Evolutionary conservation across 495 filamentous ascomycete species (phyloP).

Genomic region (Hyaloscypha finlandica): DNA sequence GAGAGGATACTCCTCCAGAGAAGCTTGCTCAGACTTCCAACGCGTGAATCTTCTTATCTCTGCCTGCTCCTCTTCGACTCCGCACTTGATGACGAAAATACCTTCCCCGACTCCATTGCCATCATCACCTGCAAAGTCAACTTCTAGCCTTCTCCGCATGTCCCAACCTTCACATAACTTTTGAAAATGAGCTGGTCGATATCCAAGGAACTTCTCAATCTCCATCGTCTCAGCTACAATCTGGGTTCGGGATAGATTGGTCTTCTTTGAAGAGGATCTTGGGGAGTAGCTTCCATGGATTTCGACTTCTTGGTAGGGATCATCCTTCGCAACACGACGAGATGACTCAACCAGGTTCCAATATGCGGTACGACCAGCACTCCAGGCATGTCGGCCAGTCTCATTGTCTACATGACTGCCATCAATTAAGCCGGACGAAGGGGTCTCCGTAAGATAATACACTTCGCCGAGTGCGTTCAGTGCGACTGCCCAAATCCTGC

Average conservation of each 20-base stretch:
- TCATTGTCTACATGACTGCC: slow-evolving; percentile 51
- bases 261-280: slow-evolving; percentile 67
- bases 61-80: slow-evolving; percentile 52
- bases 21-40: slow-evolving; percentile 32
- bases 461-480: slow-evolving; percentile 92
- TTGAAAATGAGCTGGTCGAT: slow-evolving; percentile 76
- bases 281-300: slow-evolving; percentile 69
- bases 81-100: slow-evolving; percentile 73
- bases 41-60: slow-evolving; percentile 35
- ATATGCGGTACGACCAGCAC: slow-evolving; percentile 70
- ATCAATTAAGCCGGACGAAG: slow-evolving; percentile 42
- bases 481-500: slow-evolving; percentile 80
- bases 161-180: slow-evolving; percentile 86
- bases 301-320: slow-evolving; percentile 62
- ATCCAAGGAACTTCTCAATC: slow-evolving; percentile 73
- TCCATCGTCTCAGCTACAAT: slow-evolving; percentile 73
- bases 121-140: slow-evolving; percentile 87
- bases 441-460: slow-evolving; percentile 76
- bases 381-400: slow-evolving; percentile 63
- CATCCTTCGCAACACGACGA: slow-evolving; percentile 66
- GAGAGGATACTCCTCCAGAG: slow-evolving; percentile 30
- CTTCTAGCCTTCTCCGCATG: slow-evolving; percentile 82
- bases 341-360: slow-evolving; percentile 82
- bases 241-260: slow-evolving; percentile 70
- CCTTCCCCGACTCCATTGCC: slow-evolving; percentile 70